phyloP scores from a whole-genome alignment of 1,284 basidiomycete species.

The Sporisorium sorghi region DNA sequence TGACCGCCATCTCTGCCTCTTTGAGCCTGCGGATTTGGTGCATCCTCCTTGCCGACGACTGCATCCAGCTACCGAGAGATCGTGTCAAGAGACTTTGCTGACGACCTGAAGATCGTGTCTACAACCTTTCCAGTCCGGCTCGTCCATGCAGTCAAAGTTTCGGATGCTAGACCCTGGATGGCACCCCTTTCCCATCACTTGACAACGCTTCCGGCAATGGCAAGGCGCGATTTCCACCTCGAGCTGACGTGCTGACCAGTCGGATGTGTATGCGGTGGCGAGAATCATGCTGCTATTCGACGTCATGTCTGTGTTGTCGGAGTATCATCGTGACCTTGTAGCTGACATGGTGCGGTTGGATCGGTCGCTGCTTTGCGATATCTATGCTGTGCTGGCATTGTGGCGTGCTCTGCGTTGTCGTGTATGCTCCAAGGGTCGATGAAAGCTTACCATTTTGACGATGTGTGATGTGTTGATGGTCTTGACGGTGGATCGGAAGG shows the following conservation, averaged over 20 bases:
- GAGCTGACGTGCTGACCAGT: not conserved
- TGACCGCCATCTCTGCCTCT: not conserved
- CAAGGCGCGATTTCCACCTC: not conserved
- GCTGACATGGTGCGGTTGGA: not conserved
- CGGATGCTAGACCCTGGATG: too few relatives aligned
- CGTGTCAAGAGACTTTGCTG: not conserved
- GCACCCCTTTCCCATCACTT: not conserved
- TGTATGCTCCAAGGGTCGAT: conserved; percentile 16
- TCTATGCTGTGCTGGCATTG: conserved; percentile 12
- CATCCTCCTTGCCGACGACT: not conserved
- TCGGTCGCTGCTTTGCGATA: not conserved
- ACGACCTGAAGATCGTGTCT: not conserved
- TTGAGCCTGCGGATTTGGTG: not conserved
- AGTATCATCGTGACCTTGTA: not conserved
- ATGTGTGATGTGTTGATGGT: conserved; percentile 49
- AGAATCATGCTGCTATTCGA: not conserved
- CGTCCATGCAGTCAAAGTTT: too few relatives aligned
- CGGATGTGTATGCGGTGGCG: not conserved
- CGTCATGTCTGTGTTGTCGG: not conserved
- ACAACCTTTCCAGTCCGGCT: too few relatives aligned
- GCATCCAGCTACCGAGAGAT: not conserved
- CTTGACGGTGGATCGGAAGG: conserved; percentile 51
- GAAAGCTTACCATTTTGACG: conserved; percentile 56
- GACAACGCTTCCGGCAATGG: not conserved
- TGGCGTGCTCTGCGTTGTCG: conserved; percentile 24